Conservation (phyloP, 73 alveolate genomes). For the Uronychia setigera region DNA sequence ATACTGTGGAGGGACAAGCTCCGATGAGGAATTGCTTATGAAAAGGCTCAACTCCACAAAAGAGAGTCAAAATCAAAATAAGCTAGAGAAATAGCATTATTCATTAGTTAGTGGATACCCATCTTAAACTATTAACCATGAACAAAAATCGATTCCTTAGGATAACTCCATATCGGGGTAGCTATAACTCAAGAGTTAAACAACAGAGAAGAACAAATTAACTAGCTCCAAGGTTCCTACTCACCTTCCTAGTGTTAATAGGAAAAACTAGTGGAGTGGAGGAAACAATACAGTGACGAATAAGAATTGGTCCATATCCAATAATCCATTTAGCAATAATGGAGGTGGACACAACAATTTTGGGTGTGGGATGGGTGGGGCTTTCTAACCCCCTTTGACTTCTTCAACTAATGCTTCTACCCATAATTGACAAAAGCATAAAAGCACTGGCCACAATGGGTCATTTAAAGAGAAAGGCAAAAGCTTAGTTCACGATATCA, state of each 20-base stretch:
- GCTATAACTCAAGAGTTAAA: no score
- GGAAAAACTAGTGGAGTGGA: not conserved
- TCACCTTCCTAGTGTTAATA: not conserved
- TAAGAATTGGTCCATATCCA: no score
- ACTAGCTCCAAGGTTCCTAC: not conserved
- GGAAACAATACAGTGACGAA: not conserved
- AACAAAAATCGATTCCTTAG: not conserved
- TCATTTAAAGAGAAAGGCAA: not conserved
- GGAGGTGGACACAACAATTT: no score
- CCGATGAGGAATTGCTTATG: no score
- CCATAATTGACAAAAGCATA: not conserved
- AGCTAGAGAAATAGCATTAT: not conserved
- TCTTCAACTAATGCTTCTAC: not conserved
- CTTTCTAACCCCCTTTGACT: not conserved
- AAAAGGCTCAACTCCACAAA: not conserved
- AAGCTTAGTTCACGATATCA: not conserved
- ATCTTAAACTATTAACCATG: not conserved
- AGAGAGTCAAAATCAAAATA: not conserved
- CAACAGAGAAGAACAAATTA: not conserved
- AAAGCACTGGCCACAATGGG: no score
- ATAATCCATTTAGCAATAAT: no score
- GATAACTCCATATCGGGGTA: not conserved
- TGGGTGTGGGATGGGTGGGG: no score
- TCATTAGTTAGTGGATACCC: not conserved
- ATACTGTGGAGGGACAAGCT: no score